Evolutionary conservation across 352 stramenopile species (phyloP), one percentile per base, ranked within the genome.

Genomic region (Elongisporangium anandrum): DNA sequence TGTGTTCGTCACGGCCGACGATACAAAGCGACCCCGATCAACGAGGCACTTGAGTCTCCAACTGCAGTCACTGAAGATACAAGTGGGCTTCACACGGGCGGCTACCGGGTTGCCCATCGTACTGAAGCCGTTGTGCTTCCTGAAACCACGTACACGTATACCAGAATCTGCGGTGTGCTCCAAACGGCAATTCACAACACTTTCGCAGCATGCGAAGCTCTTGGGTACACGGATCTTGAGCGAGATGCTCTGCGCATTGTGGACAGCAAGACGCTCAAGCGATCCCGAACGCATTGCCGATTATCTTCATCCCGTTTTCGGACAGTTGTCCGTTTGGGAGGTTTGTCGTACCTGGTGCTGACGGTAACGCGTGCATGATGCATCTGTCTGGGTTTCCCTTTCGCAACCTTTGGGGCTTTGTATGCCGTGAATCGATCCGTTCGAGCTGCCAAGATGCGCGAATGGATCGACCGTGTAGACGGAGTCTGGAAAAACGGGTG

Each of bases 21-120:
- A 20, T 81, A 81, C 60, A 66, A 73, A 41, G 63, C 75, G 19
- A 49, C 65, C 7, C 57, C 75, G 17, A 61, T 86, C 9, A 73
- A 68, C 24, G 57, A 74, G 20, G 59, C 70, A 39, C 64, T 85
- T n/a, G 60, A 49, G 8, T 52, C 57, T 1, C 13, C 29, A 9
- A 13, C 9, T 41, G n/a, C n/a, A n/a, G n/a, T n/a, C n/a, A 13
- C 13, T 15, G 29, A 41, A 1, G 9, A 41, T 8, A 8, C 9
- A 2, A 15, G 4, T 41, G 29, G 29, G 5, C 5, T 41, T 13
- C 29, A 8, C 9, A 9, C 9, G 6, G 29, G 71, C 29, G 68
- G 68, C 0, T 75, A 72, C 22, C 60, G 64, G 39, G 60, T 75
- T 16, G 53, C 64, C n/a, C 57, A 20, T 4, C 29, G 29, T 8